Evolutionary conservation across 2,329 filamentous ascomycete species (phyloP), one percentile per base, ranked within the genome.

Genomic region (Tricladium varicosporioides): DNA sequence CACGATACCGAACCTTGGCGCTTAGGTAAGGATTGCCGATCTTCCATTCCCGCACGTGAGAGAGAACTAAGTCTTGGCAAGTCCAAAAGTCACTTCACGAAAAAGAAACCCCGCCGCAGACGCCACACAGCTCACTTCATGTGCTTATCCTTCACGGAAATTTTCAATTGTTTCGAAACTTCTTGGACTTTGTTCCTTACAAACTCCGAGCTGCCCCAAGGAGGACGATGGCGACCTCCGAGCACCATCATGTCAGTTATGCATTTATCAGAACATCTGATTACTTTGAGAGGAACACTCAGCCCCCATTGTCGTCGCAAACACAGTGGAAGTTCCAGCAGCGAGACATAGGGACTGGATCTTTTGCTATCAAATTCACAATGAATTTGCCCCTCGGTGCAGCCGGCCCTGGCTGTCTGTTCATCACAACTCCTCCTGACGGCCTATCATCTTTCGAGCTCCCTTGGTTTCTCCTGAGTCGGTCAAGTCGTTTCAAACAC

Each of bases 401-500:
- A 13, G 16, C n/a, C 16, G 14, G n/a, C n/a, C 5, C 15, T 14
- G 15, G 5, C 10, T 48, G 22, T 32, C 46, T 43, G 42, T 46
- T 55, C 46, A 46, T 50, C 45, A 45, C 48, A n/a, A 50, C 31
- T 32, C 22, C 7, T 27, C 22, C 4, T 27, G 22, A 27, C 7
- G 22, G 7, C 22, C 22, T 27, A 27, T 27, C 22, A 27, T 27
- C 22, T 27, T 27, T 27, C 22, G 22, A 3, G 22, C 22, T 27
- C 22, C 22, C 22, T 27, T 27, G 3, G 22, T 7, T 27, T 27
- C 22, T 27, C 22, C 53, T 42, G 50, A 42, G 18, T 48, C n/a
- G 19, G 27, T 50, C 19, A 36, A 18, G 27, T 27, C 49, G 59
- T 56, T 60, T 60, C 52, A 58, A 60, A 60, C 59, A 54, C 5